phyloP scores from a whole-genome alignment of 345 rosid genomes.

The Theobroma cacao region DNA sequence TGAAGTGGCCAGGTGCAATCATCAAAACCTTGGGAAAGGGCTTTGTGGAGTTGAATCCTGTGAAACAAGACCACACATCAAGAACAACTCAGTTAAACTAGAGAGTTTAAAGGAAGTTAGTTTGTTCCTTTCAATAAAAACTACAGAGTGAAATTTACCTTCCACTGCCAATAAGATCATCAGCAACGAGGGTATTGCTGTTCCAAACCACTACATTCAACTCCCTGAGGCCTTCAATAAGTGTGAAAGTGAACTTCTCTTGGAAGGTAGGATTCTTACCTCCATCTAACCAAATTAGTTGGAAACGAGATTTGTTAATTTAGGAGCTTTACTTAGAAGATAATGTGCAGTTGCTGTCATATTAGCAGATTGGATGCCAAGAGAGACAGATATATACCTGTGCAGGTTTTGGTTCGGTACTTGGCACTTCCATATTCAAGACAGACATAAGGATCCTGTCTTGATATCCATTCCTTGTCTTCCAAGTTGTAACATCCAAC shows the following conservation, averaged over 20 bases:
- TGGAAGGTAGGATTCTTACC: constrained; percentile 52
- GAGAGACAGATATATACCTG: constrained; percentile 26
- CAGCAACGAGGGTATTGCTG: constrained; percentile 36
- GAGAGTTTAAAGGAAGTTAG: background rate
- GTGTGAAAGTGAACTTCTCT: constrained; percentile 46
- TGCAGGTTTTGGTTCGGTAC: constrained; percentile 48
- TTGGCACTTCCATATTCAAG: constrained; percentile 43
- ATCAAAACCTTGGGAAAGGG: constrained; percentile 44
- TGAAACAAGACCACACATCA: background rate
- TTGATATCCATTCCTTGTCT: constrained; percentile 54
- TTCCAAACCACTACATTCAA: constrained; percentile 45
- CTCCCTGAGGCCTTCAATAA: constrained; percentile 51
- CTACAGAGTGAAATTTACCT: constrained; percentile 25
- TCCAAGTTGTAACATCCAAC: constrained; percentile 47
- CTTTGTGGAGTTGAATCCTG: constrained; percentile 51
- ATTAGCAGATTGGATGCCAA: background rate
- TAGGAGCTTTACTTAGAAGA: background rate
- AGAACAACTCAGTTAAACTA: background rate
- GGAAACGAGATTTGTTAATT: background rate
- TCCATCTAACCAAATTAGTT: constrained; percentile 31
- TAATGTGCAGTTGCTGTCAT: background rate
- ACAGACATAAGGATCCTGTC: constrained; percentile 53
- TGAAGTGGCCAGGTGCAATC: constrained; percentile 43
- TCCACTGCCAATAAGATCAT: constrained; percentile 51
- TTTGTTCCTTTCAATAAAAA: background rate